Base-by-base conservation (phyloP, 2,329 filamentous ascomycete genomes). In the Aureobasidium uvarum region DNA sequence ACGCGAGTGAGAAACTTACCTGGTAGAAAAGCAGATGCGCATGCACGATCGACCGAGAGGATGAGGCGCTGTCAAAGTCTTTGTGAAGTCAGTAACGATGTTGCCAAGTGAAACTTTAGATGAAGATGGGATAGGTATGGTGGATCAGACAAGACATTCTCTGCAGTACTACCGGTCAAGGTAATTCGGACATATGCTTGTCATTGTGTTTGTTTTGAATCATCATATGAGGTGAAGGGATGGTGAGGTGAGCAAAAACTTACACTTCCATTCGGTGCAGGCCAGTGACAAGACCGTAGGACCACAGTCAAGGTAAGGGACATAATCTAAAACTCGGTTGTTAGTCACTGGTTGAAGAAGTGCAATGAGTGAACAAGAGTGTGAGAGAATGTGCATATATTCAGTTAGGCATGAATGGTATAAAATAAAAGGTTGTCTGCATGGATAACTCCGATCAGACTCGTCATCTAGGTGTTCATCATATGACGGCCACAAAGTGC, bases 121-220 rank as follows among this genome's bases (percentile, higher is more conserved):
- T 62, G 60, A 43, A 46, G 23, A 28, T 54, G 20, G 20, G n/a
- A 54, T 65, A 38, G 31, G 25, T 11, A 7, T 52, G 10, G 41
- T 39, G 31, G 52, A 59, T 70, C 68, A 70, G 69, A 66, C 66
- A 65, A 60, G 68, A 69, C 66, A 63, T 69, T 74, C 66, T 76
- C 73, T 72, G 74, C 74, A 72, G 67, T 67, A 69, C 72, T 70
- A 70, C 74, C 73, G 72, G 70, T 73, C 71, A 74, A 71, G 71
- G 72, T 70, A 71, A 72, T 74, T 76, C 73, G 74, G 75, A 76
- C 75, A 76, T 76, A 76, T 76, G 75, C 75, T 76, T 76, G 74
- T 76, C 75, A 70, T 74, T 74, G 69, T 69, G 71, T 70, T 68
- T 69, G 58, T 28, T 71, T 62, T 63, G 71, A 69, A 72, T 70